Evolutionary conservation across 352 stramenopile genomes (phyloP), one percentile per base, ranked within the genome.

Genomic region (Globisporangium polare): DNA sequence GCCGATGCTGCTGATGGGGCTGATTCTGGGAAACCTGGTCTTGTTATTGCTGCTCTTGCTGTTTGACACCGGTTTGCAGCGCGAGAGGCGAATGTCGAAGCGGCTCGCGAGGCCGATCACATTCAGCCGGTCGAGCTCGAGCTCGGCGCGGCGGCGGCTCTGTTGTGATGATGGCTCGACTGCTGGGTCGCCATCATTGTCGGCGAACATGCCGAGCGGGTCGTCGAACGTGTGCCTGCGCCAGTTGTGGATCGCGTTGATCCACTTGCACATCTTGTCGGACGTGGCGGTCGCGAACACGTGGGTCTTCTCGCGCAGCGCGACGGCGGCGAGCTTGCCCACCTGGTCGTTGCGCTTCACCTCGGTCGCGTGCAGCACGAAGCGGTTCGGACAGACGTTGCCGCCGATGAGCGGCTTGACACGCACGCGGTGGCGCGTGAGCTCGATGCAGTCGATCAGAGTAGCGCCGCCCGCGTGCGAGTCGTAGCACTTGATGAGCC

Each of bases 171-270:
- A n/a, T n/a, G n/a, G n/a, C n/a, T n/a, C n/a, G n/a, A n/a, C n/a
- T n/a, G n/a, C n/a, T n/a, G n/a, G n/a, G n/a, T n/a, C 1, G 5
- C 35, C 33, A 5, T 52, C 53, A 13, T 62, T 61, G 0, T 54
- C 31, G 41, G 60, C 62, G 46, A 53, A 63, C n/a, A 65, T 69
- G 67, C 54, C 54, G 13, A 67, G 69, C 1, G 82, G 76, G 55
- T 86, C 80, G 52, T 83, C 65, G 47, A 92, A 92, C 27, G 75
- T 68, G 43, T 88, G 80, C 15, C 81, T 73, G 43, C 72, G 68
- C 83, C 83, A 93, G 65, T 89, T 90, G 60, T 87, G 77, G 59
- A 93, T 78, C 8, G 76, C 78, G 43, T 86, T 85, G 51, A 74
- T 67, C 83, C 83, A 93, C 53, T 71, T 74, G 39, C 69, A 75